phyloP scores from a whole-genome alignment of 306 rosid genomes.

The Astragalus glycyphyllos region DNA sequence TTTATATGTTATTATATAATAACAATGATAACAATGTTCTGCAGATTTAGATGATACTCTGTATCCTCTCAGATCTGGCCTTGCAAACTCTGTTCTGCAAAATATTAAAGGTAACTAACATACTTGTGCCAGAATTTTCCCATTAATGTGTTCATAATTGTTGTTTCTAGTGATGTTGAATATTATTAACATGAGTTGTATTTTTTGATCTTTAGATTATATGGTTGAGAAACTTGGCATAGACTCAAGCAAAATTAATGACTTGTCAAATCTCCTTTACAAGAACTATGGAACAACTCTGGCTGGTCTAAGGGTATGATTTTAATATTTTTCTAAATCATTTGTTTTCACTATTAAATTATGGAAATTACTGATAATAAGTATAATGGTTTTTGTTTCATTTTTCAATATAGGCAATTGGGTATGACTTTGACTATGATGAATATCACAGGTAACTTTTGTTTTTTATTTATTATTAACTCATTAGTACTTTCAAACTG shows the following conservation, averaged over 20 bases:
- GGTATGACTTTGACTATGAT: constrained; percentile 96
- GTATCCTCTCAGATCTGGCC: constrained; percentile 82
- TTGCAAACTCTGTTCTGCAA: constrained; percentile 63
- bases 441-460: constrained; percentile 79
- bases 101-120: constrained; percentile 78
- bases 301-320: constrained; percentile 97
- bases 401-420: constrained; percentile 75
- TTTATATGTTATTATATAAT: constrained; percentile 1
- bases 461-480: constrained; percentile 22
- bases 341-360: constrained; percentile 14
- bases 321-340: background rate
- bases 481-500: constrained; percentile 25
- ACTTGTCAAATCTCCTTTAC: constrained; percentile 77
- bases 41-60: constrained; percentile 97
- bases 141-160: constrained; percentile 7
- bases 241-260: constrained; percentile 69
- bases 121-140: background rate
- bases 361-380: background rate
- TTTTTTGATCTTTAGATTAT: constrained; percentile 57
- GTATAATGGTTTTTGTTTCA: background rate
- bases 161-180: constrained; percentile 10
- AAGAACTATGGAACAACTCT: constrained; percentile 94
- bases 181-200: constrained; percentile 23
- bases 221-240: constrained; percentile 91
- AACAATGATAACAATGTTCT: constrained; percentile 29